A percentile compares a stretch with the other conserved stretches of the same genome.
These are phyloP conservation scores for Podaxis carcinomalis DNA, from an alignment of 768 basidiomycete species.

Conservation along the genomic window DNA sequence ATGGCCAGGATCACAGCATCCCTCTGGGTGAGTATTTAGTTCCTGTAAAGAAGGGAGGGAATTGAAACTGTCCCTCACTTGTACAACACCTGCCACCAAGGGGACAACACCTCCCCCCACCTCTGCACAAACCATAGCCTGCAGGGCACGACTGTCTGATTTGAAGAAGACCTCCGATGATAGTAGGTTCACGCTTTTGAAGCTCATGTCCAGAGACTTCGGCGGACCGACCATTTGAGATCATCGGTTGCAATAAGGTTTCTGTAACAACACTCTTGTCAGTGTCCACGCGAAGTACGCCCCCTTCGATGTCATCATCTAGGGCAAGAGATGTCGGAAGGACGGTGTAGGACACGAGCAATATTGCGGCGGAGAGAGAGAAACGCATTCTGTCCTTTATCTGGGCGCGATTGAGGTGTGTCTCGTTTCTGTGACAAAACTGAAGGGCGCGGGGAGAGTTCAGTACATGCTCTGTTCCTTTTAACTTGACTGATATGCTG, in stretches of 20 bases:
- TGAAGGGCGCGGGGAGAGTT: neutral
- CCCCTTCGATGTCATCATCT: neutral
- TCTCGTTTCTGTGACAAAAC: no score
- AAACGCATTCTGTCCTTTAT: neutral
- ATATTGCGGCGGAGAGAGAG: neutral
- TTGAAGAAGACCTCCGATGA: constrained; percentile 5
- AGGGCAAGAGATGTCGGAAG: neutral
- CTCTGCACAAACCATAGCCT: constrained; percentile 1
- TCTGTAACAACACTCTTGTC: neutral
- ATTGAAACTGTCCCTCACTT: neutral
- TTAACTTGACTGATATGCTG: neutral
- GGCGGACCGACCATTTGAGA: neutral
- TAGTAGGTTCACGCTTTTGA: neutral
- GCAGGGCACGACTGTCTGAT: constrained; percentile 2
- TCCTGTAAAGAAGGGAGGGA: neutral
- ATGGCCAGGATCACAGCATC: constrained; percentile 1
- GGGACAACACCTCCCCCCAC: constrained; percentile 2
- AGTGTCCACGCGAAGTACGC: neutral
- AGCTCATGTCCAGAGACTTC: neutral
- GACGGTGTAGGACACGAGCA: neutral
- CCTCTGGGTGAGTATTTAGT: neutral
- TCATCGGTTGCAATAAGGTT: neutral
- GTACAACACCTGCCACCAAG: constrained; percentile 4
- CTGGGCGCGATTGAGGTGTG: neutral
- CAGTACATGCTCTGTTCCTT: neutral